Conservation (phyloP, 371 early-diverging fungal species). For the Chytridiales sp. region DNA sequence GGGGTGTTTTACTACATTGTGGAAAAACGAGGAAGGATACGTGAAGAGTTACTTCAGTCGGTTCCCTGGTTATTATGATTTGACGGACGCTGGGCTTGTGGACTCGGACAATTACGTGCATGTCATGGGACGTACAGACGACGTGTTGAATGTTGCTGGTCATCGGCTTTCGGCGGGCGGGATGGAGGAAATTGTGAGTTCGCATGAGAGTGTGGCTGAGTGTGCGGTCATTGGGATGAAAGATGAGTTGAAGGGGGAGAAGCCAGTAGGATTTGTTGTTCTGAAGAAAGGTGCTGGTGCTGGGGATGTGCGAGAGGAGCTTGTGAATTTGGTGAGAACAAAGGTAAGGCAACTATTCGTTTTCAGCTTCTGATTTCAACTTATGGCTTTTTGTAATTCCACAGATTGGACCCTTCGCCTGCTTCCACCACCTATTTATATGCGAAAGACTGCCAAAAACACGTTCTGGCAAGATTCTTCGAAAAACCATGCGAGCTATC, state of each 20-base stretch:
- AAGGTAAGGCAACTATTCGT: conserved; percentile 6
- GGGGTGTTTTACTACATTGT: conserved; percentile 68
- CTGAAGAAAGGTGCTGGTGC: conserved; percentile 6
- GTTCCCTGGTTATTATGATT: conserved; percentile 84
- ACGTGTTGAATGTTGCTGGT: conserved; percentile 92
- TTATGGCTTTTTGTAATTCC: not conserved
- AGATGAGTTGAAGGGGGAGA: conserved; percentile 57
- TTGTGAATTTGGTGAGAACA: conserved; percentile 12
- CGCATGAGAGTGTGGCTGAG: conserved; percentile 74
- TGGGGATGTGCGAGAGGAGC: not conserved
- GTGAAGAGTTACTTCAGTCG: conserved; percentile 67
- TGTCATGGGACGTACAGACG: conserved; percentile 87
- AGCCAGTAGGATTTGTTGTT: conserved; percentile 35
- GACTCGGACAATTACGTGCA: conserved; percentile 58
- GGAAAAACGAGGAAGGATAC: conserved; percentile 77
- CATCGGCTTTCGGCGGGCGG: conserved; percentile 92
- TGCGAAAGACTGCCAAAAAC: conserved; percentile 88
- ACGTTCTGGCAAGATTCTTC: conserved; percentile 86
- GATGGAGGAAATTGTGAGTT: conserved; percentile 78
- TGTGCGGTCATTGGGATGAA: conserved; percentile 55
- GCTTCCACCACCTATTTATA: conserved; percentile 63
- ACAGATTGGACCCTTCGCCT: conserved; percentile 74
- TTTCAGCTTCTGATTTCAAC: not conserved
- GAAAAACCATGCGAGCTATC: conserved; percentile 70
- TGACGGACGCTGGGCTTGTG: conserved; percentile 79